Percentiles rank a stretch among this genome's conserved stretches.
phyloP scores from a whole-genome alignment of 2,329 filamentous ascomycete species.

The Eurotiales sp. region DNA sequence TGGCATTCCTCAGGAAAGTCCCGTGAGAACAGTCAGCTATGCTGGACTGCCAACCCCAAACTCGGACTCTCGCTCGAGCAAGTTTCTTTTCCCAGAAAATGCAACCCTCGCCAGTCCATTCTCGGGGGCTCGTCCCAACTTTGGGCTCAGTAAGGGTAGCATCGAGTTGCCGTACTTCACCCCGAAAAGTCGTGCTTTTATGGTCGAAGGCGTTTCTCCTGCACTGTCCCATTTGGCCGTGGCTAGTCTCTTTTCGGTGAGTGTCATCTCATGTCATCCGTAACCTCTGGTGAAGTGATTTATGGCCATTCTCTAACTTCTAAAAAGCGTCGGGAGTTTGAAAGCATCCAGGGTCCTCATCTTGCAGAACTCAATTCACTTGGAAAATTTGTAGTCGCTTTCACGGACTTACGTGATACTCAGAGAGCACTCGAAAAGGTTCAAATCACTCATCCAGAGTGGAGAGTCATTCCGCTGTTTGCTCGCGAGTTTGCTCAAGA shows the following conservation, averaged over 20 bases:
- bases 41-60: constrained; percentile 16
- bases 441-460: constrained; percentile 42
- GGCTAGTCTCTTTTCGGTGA: constrained; percentile 38
- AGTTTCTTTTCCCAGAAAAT: constrained; percentile 1
- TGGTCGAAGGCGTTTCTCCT: constrained; percentile 30
- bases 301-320: background rate
- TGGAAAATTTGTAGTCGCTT: constrained; percentile 52
- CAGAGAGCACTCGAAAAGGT: constrained; percentile 49
- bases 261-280: constrained; percentile 15
- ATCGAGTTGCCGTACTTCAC: constrained; percentile 14
- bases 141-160: background rate
- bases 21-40: constrained; percentile 11
- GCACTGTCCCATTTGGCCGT: constrained; percentile 32
- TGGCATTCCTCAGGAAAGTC: constrained; percentile 12
- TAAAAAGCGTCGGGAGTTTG: constrained; percentile 32
- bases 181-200: constrained; percentile 26
- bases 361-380: constrained; percentile 31
- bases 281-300: too few species aligned
- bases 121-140: constrained; percentile 3
- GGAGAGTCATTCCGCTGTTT: constrained; percentile 46
- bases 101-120: constrained; percentile 8
- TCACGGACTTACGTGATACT: constrained; percentile 60
- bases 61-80: constrained; percentile 5
- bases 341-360: constrained; percentile 35
- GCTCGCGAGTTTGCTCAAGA: constrained; percentile 45